phyloP scores from a whole-genome alignment of 2,329 filamentous ascomycete species.

The Apiospora marii region DNA sequence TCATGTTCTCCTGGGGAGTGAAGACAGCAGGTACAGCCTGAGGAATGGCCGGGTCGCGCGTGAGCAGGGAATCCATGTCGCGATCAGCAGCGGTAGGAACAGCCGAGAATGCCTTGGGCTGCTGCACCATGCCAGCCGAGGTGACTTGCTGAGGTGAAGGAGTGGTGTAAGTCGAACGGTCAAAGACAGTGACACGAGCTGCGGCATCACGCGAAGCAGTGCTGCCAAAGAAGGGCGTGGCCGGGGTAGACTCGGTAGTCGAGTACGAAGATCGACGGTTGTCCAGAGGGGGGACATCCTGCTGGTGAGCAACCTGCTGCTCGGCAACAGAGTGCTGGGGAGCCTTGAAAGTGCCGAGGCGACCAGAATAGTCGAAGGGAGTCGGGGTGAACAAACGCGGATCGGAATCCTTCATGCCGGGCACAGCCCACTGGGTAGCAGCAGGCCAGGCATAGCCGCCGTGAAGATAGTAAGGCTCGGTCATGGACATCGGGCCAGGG shows the following conservation, averaged over 20 bases:
- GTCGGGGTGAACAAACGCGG: conserved; percentile 13
- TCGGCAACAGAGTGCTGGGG: conserved; percentile 61
- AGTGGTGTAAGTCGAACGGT: conserved; percentile 71
- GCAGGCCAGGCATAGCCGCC: conserved; percentile 17
- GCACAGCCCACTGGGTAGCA: conserved; percentile 17
- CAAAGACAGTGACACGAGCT: conserved; percentile 64
- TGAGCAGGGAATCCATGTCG: conserved; percentile 69
- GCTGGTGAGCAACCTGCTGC: conserved; percentile 55
- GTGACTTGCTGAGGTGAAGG: conserved; percentile 70
- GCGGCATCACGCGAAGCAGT: conserved; percentile 66
- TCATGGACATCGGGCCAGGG: conserved; percentile 15
- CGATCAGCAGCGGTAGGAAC: conserved; percentile 51
- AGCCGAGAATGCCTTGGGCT: conserved; percentile 50
- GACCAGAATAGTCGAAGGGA: conserved; percentile 28
- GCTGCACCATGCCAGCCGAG: conserved; percentile 45
- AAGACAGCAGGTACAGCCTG: conserved; percentile 89
- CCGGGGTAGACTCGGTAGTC: conserved; percentile 70
- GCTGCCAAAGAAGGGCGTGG: conserved; percentile 70
- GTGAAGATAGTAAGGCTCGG: conserved; percentile 20
- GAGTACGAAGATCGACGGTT: conserved; percentile 74
- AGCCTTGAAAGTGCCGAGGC: conserved; percentile 44
- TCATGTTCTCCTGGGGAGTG: conserved; percentile 83
- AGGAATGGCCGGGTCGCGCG: conserved; percentile 84
- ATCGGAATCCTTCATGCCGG: conserved; percentile 6
- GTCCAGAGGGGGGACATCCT: conserved; percentile 68